Percentiles rank a stretch among this genome's conserved stretches.
These are phyloP conservation scores for Fistulifera solaris DNA, from an alignment of 108 stramenopile species.

Conservation along the genomic window DNA sequence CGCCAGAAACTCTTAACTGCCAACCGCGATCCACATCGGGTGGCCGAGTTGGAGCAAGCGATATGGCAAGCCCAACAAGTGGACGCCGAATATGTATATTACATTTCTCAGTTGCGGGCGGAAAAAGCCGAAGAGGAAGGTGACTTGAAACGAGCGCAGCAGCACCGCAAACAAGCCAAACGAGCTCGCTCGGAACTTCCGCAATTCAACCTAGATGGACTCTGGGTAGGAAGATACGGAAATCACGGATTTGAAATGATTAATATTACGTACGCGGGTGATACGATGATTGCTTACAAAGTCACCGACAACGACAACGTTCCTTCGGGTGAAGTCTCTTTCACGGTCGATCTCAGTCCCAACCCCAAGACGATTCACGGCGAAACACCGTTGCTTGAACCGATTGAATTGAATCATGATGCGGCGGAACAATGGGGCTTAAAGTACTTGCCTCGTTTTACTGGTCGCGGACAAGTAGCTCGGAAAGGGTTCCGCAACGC, in stretches of 20 bases:
- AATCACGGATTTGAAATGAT: constrained; percentile 77
- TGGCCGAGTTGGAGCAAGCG: constrained; percentile 23
- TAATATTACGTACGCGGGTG: constrained; percentile 64
- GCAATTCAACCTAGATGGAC: constrained; percentile 63
- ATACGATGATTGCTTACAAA: constrained; percentile 52
- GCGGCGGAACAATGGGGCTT: constrained; percentile 69
- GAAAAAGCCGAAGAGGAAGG: constrained; percentile 29
- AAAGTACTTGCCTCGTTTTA: constrained; percentile 44
- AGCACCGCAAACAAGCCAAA: constrained; percentile 23
- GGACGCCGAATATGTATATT: constrained; percentile 68
- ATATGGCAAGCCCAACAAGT: constrained; percentile 37
- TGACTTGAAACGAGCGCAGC: constrained; percentile 13
- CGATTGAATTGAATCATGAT: constrained; percentile 46
- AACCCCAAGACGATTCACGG: not conserved
- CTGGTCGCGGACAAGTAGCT: constrained; percentile 61
- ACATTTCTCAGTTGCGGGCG: constrained; percentile 30
- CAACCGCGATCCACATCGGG: constrained; percentile 13
- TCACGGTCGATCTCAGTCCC: constrained; percentile 46
- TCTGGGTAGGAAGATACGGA: constrained; percentile 76
- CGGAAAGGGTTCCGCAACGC: constrained; percentile 38
- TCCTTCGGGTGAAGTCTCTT: constrained; percentile 54
- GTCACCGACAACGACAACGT: constrained; percentile 69
- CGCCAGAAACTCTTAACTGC: constrained; percentile 10
- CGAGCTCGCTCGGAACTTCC: constrained; percentile 45
- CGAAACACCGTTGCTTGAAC: constrained; percentile 26